Base-by-base conservation (phyloP, 257 asterid species). In the Lavandula angustifolia region DNA sequence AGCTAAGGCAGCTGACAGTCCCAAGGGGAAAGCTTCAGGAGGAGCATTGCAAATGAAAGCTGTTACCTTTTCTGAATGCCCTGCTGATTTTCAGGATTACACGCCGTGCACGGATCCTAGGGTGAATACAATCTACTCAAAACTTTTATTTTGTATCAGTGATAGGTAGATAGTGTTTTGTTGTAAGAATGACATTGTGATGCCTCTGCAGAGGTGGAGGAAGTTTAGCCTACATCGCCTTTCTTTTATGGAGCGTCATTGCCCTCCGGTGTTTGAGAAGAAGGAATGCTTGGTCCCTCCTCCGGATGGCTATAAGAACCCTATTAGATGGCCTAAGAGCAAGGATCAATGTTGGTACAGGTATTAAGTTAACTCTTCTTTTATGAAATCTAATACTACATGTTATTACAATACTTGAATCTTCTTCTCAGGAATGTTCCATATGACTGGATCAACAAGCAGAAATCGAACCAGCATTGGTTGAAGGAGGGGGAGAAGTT, bases 31-130 rank as follows among this genome's bases (percentile, higher is more conserved):
- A 35, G 69, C 75, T 4, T 38, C 74, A 17, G 31, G 71, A 18
- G 73, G 73, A 34, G 53, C 95, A 74, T 81, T 86, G 60, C 95
- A 86, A 66, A 64, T 79, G 14, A 86, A 79, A 73, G 78, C 88
- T 43, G 75, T 68, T 47, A 74, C 78, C 54, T 90, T 94, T 72
- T 68, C 92, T 4, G 91, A 84, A 50, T 94, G 99, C 73, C 70
- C 87, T 65, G 76, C 90, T 6, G 92, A 86, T 59, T 73, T 63
- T 62, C 99, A 90, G 73, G 99, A 84, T 74, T 94, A 86, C 80
- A 90, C 99, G 0, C 99, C 99, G 9, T 94, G 99, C 88, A 94
- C 99, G n/a, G 99, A 94, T 86, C 99, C 99, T 12, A 87, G 75
- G 85, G 99, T 90, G 59, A 69, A 37, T 46, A 27, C 17, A 1